Evolutionary conservation across 2,329 filamentous ascomycete genomes (phyloP).

Genomic region (Epichloe baconii): DNA sequence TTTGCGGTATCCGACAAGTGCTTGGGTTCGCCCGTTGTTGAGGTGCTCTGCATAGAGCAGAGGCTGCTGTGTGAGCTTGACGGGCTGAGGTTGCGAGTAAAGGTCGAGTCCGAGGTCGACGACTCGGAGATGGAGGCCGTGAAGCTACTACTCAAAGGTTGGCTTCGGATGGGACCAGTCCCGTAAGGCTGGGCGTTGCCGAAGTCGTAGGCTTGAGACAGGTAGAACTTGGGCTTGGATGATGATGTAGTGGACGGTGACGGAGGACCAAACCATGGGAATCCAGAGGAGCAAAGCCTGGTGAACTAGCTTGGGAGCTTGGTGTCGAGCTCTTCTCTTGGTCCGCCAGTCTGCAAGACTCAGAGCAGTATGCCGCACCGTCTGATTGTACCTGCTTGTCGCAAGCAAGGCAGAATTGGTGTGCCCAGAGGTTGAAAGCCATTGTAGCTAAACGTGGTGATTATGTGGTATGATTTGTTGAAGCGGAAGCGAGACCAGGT

Average conservation of each 20-base stretch:
- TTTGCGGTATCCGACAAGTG: slow-evolving; percentile 63
- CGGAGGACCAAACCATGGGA: slow-evolving; percentile 28
- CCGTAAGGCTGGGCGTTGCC: slow-evolving; percentile 46
- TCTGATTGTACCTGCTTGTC: slow-evolving; percentile 66
- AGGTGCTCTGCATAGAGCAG: slow-evolving; percentile 58
- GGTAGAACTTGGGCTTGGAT: slow-evolving; percentile 42
- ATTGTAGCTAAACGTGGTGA: slow-evolving; percentile 19
- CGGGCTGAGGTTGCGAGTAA: slow-evolving; percentile 39
- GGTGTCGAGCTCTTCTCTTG: slow-evolving; percentile 57
- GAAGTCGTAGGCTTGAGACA: slow-evolving; percentile 67
- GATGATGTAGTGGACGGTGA: slow-evolving; percentile 5
- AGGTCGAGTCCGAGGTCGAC: slow-evolving; percentile 5
- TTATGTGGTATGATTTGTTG: slow-evolving; percentile 8
- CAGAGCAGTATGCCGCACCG: slow-evolving; percentile 77
- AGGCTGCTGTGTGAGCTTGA: slow-evolving; percentile 79
- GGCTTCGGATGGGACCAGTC: slow-evolving; percentile 30
- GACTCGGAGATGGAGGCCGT: slow-evolving; percentile 14
- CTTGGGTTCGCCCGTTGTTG: slow-evolving; percentile 37
- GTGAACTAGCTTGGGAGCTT: slow-evolving; percentile 45
- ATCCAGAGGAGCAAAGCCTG: slow-evolving; percentile 36
- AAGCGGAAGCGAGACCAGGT: not conserved
- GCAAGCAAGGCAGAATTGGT: slow-evolving; percentile 87
- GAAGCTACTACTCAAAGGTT: slow-evolving; percentile 12
- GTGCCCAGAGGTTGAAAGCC: slow-evolving; percentile 59
- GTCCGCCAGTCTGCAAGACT: slow-evolving; percentile 79